Base-by-base conservation (phyloP, 805 yeast species). In the Candida khao-thaluensis region DNA sequence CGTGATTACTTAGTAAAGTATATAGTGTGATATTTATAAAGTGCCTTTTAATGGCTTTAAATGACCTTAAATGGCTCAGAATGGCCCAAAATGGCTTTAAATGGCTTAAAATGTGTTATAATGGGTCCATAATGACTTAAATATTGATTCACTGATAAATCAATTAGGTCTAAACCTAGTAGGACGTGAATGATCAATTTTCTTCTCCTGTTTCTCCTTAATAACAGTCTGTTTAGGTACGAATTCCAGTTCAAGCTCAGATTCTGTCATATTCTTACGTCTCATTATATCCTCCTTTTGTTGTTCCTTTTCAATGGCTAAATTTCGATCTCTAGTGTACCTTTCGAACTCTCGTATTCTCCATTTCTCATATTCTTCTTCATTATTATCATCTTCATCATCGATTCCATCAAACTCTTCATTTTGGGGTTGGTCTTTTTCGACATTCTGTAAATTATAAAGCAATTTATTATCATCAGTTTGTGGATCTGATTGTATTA, bases 341-440 rank as follows among this genome's bases (percentile, higher is more conserved):
- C 71, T 45, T 7, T 21, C 26, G 12, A 41, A 45, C 38, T 64
- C 69, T 15, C 71, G 53, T 21, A 28, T 41, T 31, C 43, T 41
- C 71, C 70, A 65, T 17, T 44, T 51, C 14, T 37, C 37, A 39
- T 51, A 62, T 38, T 65, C 71, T n/a, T 21, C 35, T 38, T 59
- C 62, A n/a, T 21, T 16, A n/a, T 29, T n/a, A 35, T 60, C 62
- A 42, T 65, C 70, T 1, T 56, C 49, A 43, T 65, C 71, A 40
- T 59, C 62, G 1, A 60, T 51, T 1, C 67, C 69, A 38, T 58
- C 62, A 35, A 51, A 62, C n/a, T 42, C 41, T 10, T 40, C 49
- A 5, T 32, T 17, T 23, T 33, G 23, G 8, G 27, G 27, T 12
- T 15, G 17, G 7, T 11, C 12, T 12, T 20, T 23, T 18, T 25